Conservation (phyloP, 2,329 filamentous ascomycete genomes). For the Fonsecaea pedrosoi region DNA sequence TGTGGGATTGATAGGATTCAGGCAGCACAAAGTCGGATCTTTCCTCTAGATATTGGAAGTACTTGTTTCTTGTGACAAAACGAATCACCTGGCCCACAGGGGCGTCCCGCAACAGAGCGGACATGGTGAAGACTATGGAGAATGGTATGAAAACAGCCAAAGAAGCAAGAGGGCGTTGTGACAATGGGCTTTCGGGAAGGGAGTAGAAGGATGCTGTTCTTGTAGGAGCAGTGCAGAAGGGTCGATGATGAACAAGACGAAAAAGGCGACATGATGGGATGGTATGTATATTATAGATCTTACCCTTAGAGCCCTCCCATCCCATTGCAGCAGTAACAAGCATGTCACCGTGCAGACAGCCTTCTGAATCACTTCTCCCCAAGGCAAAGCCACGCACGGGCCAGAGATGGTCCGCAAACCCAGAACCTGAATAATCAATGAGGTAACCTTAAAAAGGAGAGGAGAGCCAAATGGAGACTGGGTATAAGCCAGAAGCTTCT, state of each 20-base stretch:
- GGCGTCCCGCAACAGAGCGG: slow-evolving; percentile 50
- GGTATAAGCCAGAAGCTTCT: slow-evolving; percentile 14
- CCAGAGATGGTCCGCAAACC: slow-evolving; percentile 27
- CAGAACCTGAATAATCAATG: slow-evolving; percentile 22
- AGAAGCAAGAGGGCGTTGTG: slow-evolving; percentile 1
- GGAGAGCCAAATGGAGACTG: slow-evolving; percentile 8
- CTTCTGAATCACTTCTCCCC: neutral
- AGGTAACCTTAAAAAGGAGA: neutral
- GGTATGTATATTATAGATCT: slow-evolving; percentile 8
- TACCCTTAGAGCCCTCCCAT: neutral
- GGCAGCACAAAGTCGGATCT: slow-evolving; percentile 43
- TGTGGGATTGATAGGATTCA: slow-evolving; percentile 19
- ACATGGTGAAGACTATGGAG: slow-evolving; percentile 23
- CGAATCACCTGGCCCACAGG: slow-evolving; percentile 57
- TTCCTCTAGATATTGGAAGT: slow-evolving; percentile 56
- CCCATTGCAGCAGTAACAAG: slow-evolving; percentile 1
- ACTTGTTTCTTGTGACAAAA: slow-evolving; percentile 50
- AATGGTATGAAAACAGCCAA: neutral
- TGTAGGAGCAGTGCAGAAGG: neutral
- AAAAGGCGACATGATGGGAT: slow-evolving; percentile 7
- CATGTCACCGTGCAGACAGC: neutral
- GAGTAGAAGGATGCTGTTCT: neutral
- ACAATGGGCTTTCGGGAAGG: neutral
- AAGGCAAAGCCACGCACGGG: neutral
- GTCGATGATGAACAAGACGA: slow-evolving; percentile 4